These are phyloP conservation scores for Fusarium siculi DNA, from an alignment of 2,329 filamentous ascomycete species.

Conservation along the genomic window DNA sequence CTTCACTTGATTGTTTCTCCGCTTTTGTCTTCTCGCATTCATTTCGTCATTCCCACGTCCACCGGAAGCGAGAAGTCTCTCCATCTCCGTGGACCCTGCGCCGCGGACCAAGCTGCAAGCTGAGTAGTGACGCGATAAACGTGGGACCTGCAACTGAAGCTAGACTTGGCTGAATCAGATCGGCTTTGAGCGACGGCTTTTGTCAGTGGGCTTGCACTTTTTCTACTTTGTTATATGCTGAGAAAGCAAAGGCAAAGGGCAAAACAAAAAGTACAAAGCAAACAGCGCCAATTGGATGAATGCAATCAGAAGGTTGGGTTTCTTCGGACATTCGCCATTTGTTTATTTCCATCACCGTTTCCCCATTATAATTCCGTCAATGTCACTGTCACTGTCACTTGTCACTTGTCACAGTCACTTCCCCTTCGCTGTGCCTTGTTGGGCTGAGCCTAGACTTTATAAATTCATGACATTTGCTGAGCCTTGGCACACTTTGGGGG, in stretches of 20 bases:
- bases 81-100: conserved; percentile 32
- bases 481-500: conserved; percentile 27
- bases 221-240: neutral
- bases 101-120: neutral
- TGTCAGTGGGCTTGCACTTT: conserved; percentile 19
- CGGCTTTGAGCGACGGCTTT: conserved; percentile 12
- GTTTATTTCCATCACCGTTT: conserved; percentile 1
- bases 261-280: neutral
- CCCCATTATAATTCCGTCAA: neutral
- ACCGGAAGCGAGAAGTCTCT: conserved; percentile 37
- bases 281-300: neutral
- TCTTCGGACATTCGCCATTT: conserved; percentile 14
- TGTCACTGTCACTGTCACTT: neutral
- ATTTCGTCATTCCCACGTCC: conserved; percentile 30
- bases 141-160: conserved; percentile 19
- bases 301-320: conserved; percentile 14
- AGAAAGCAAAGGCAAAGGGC: conserved; percentile 2
- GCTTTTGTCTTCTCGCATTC: conserved; percentile 23
- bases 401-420: neutral
- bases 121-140: conserved; percentile 33
- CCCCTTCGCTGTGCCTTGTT: conserved; percentile 18
- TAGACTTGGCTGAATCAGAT: conserved; percentile 13
- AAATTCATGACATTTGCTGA: conserved; percentile 23
- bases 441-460: conserved; percentile 18
- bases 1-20: conserved; percentile 12